Percentiles rank a stretch among this genome's conserved stretches.
Evolutionary conservation across 129 eudicot species (phyloP).

Genomic region (Artemisia annua): DNA sequence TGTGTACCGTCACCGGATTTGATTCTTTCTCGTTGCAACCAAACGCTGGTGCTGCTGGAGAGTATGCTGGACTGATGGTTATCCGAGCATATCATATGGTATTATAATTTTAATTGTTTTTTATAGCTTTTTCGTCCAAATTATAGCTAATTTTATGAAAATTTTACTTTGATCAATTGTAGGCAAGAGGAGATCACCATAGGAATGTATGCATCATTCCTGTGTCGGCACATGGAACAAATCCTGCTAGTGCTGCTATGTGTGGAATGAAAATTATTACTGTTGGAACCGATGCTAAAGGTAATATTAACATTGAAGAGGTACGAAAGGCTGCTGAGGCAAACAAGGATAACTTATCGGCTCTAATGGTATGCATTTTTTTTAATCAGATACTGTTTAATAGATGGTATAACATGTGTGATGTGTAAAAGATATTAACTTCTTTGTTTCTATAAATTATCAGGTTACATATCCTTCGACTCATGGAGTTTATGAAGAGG

Average conservation of each 20-base stretch:
- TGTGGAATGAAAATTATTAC: conserved; percentile 94
- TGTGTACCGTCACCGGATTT: conserved; percentile 85
- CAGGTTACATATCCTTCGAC: conserved; percentile 99
- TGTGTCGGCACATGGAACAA: conserved; percentile 94
- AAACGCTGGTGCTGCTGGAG: conserved; percentile 99
- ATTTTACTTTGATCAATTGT: conserved; percentile 14
- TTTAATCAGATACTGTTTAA: neutral
- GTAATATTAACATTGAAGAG: conserved; percentile 91
- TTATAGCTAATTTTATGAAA: neutral
- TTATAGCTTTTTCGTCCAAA: neutral
- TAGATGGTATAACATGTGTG: neutral
- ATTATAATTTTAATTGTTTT: conserved; percentile 13
- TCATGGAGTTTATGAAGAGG: conserved; percentile 98
- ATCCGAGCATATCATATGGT: conserved; percentile 97
- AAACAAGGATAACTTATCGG: conserved; percentile 76
- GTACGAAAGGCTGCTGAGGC: conserved; percentile 87
- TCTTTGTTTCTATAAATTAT: conserved; percentile 37
- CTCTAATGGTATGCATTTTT: conserved; percentile 64
- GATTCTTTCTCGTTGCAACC: conserved; percentile 98
- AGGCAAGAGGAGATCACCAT: conserved; percentile 96
- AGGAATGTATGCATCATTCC: conserved; percentile 95
- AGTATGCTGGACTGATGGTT: conserved; percentile 97
- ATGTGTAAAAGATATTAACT: neutral
- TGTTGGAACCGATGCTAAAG: conserved; percentile 94
- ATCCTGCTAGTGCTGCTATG: conserved; percentile 99